Conservation (phyloP, 148 eudicot species). For the Limonium bicolor region DNA sequence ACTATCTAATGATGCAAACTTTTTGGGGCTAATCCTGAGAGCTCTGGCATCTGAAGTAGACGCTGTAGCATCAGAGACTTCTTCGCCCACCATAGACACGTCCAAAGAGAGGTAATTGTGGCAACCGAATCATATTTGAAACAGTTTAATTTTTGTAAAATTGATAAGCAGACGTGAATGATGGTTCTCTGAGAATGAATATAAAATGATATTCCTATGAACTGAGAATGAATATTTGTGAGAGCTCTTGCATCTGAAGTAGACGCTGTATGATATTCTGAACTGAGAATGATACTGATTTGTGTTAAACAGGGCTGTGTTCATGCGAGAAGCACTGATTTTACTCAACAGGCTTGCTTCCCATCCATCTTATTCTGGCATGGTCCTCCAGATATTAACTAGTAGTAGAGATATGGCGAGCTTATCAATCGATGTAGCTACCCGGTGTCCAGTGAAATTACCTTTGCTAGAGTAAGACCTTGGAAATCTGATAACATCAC, state of each 20-base stretch:
- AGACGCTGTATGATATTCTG: too few relatives aligned
- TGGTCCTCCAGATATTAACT: conserved; percentile 45
- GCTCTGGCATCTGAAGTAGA: conserved; percentile 52
- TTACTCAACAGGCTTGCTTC: conserved; percentile 74
- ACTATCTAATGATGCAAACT: conserved; percentile 27
- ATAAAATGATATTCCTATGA: too few relatives aligned
- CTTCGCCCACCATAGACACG: conserved; percentile 29
- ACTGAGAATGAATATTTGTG: too few relatives aligned
- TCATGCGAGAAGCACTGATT: conserved; percentile 66
- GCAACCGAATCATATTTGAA: too few relatives aligned
- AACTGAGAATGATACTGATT: neutral
- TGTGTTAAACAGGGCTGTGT: conserved; percentile 61
- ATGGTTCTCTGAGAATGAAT: too few relatives aligned
- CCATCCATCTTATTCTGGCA: conserved; percentile 44
- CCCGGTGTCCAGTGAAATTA: conserved; percentile 42
- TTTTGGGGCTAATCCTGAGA: conserved; percentile 41
- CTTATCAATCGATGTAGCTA: conserved; percentile 54
- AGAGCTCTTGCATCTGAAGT: too few relatives aligned
- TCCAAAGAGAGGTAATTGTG: conserved; percentile 57
- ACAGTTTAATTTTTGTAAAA: too few relatives aligned
- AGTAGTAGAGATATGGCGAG: conserved; percentile 40
- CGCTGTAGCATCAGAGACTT: conserved; percentile 30
- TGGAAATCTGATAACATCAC: conserved; percentile 31
- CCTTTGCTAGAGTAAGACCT: conserved; percentile 16
- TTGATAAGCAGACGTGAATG: too few relatives aligned